Evolutionary conservation across 176 grass and related monocot genomes (phyloP).

Genomic region (Oryza punctata): DNA sequence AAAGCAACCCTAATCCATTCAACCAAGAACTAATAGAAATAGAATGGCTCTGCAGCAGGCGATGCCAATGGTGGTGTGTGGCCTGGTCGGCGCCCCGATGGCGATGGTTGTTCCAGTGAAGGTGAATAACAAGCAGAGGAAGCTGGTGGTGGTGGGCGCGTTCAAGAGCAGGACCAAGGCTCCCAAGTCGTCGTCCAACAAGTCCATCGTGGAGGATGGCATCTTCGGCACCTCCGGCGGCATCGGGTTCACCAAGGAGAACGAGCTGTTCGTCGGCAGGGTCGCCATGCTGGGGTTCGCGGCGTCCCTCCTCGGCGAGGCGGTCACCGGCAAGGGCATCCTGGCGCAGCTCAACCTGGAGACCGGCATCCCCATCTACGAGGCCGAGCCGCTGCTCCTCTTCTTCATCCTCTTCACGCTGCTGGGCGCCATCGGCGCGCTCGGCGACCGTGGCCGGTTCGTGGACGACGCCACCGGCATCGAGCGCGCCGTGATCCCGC

Average conservation of each 20-base stretch:
- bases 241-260: conserved; percentile 99
- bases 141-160: conserved; percentile 5
- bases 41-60: too few species aligned
- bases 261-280: conserved; percentile 96
- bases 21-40: too few species aligned
- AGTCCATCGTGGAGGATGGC: conserved; percentile 56
- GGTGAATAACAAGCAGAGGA: too few species aligned
- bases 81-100: too few species aligned
- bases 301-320: conserved; percentile 64
- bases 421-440: conserved; percentile 67
- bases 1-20: too few species aligned
- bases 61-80: too few species aligned
- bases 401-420: conserved; percentile 80
- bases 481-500: conserved; percentile 57
- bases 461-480: conserved; percentile 57
- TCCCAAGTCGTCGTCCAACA: background rate
- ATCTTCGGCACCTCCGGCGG: conserved; percentile 69
- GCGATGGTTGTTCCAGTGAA: too few species aligned
- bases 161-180: conserved; percentile 59
- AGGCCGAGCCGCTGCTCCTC: conserved; percentile 66
- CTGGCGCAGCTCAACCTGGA: conserved; percentile 66
- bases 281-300: conserved; percentile 99
- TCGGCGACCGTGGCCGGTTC: conserved; percentile 63
- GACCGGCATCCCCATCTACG: conserved; percentile 67
- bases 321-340: conserved; percentile 65